Conservation (phyloP, 257 asterid genomes). For the Rubia yunnanensis region DNA sequence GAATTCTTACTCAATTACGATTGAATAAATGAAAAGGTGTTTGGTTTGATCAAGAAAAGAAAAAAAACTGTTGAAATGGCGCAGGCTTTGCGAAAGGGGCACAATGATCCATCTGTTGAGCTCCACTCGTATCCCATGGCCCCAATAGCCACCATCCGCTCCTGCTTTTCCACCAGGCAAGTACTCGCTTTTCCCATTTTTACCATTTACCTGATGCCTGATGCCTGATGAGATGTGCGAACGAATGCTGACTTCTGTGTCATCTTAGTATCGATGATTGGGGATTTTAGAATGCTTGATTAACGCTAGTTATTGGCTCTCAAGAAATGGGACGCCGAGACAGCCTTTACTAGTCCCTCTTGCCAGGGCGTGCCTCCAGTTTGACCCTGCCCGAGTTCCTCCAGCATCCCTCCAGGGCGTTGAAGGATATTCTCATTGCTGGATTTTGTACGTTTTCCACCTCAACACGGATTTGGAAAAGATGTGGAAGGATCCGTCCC, state of each 20-base stretch:
- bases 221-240: too few relatives aligned
- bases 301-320: not conserved
- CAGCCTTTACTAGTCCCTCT: constrained; percentile 97
- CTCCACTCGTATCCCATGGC: constrained; percentile 65
- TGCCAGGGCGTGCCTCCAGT: constrained; percentile 65
- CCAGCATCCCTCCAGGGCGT: constrained; percentile 87
- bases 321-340: constrained; percentile 92
- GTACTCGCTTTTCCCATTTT: not conserved
- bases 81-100: constrained; percentile 61
- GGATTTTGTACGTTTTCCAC: constrained; percentile 92
- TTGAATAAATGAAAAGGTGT: too few relatives aligned
- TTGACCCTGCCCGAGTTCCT: constrained; percentile 69
- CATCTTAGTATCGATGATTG: not conserved
- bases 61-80: too few relatives aligned
- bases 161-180: constrained; percentile 93
- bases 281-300: not conserved
- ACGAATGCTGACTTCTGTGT: too few relatives aligned
- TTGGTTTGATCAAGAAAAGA: too few relatives aligned
- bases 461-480: constrained; percentile 83
- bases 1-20: too few relatives aligned
- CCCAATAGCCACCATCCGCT: constrained; percentile 63
- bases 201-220: too few relatives aligned
- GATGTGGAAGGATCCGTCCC: constrained; percentile 84
- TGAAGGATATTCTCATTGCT: constrained; percentile 82
- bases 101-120: constrained; percentile 26